Evolutionary conservation across 108 stramenopile species (phyloP), one percentile per base, ranked within the genome.

Genomic region (Cylindrotheca closterium): DNA sequence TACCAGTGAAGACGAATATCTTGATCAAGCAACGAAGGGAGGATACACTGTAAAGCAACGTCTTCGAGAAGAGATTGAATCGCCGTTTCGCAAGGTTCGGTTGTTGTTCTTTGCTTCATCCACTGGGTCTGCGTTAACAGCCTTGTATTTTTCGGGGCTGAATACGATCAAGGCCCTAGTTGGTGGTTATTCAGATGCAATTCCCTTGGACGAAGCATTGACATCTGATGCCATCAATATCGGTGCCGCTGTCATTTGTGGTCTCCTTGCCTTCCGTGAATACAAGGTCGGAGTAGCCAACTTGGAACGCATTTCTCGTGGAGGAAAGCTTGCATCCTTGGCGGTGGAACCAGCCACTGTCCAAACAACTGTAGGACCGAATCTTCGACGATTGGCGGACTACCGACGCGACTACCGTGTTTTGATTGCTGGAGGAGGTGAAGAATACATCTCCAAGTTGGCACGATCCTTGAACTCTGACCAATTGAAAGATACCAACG

Each of bases 1-100:
- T 42, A 7, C 37, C 7, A 42, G 37, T 15, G 10, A 42, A 42
- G 37, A 42, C 10, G 37, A 7, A 42, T 42, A 42, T 15, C 47
- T 71, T 31, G 47, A 42, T n/a, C 70, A 71, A 57, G 37, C 63
- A 37, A 71, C 72, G 1, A 64, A 83, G 54, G 87, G 87, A 49
- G 89, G 89, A 7, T 93, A 79, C 59, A 93, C 92, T n/a, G 87
- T 79, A 50, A 93, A 93, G 60, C 92, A 93, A 64, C 78, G 92
- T 3, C 69, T 93, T 2, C 79, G 92, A 25, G 92, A 93, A 60
- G 88, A 93, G 63, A 77, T 93, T 7, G 92, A 93, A 60, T 85
- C 83, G 7, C 89, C 92, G 21, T 93, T 93, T 75, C 87, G 92
- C 0, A 84, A 84, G 48, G 89, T 90, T 17, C 84, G 92, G 15